Evolutionary conservation across 1,139 yeast species (phyloP).

Genomic region (Candida sanyaensis): DNA sequence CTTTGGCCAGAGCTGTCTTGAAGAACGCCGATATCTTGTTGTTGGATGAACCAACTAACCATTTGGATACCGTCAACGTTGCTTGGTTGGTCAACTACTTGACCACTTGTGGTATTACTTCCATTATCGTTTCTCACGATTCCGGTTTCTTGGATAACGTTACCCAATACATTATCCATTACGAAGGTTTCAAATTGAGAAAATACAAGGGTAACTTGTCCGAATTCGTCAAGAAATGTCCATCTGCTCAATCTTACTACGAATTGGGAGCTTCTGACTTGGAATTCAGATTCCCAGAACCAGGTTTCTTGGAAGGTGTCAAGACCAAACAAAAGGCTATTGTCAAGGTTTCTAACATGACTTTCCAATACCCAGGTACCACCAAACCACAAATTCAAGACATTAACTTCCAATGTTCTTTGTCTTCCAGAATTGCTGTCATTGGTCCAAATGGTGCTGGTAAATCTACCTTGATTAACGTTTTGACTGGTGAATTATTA

Average conservation of each 20-base stretch:
- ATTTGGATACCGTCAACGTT: conserved; percentile 98
- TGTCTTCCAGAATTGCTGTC: conserved; percentile 99
- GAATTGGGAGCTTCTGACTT: conserved; percentile 97
- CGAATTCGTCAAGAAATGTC: conserved; percentile 97
- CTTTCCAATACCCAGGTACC: conserved; percentile 99
- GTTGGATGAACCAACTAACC: conserved; percentile 99
- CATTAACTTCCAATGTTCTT: conserved; percentile 97
- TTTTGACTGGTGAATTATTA: conserved; percentile 97
- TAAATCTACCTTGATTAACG: conserved; percentile 97
- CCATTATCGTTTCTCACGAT: conserved; percentile 98
- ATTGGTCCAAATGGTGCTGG: conserved; percentile 99
- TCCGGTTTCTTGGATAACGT: conserved; percentile 99
- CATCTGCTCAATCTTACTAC: conserved; percentile 98
- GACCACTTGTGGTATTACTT: conserved; percentile 96
- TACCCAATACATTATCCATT: conserved; percentile 97
- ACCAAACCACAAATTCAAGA: conserved; percentile 87
- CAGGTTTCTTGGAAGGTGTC: conserved; percentile 99
- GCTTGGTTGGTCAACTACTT: conserved; percentile 99
- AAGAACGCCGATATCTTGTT: conserved; percentile 97
- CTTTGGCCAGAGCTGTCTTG: conserved; percentile 98
- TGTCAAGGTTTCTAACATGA: conserved; percentile 94
- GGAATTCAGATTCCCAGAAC: conserved; percentile 98
- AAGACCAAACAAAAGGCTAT: conserved; percentile 99
- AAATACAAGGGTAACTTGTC: conserved; percentile 99
- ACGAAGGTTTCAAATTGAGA: conserved; percentile 99